Evolutionary conservation across 1,284 basidiomycete species (phyloP), one percentile per base, ranked within the genome.

Genomic region (Cutaneotrichosporon dermatis): DNA sequence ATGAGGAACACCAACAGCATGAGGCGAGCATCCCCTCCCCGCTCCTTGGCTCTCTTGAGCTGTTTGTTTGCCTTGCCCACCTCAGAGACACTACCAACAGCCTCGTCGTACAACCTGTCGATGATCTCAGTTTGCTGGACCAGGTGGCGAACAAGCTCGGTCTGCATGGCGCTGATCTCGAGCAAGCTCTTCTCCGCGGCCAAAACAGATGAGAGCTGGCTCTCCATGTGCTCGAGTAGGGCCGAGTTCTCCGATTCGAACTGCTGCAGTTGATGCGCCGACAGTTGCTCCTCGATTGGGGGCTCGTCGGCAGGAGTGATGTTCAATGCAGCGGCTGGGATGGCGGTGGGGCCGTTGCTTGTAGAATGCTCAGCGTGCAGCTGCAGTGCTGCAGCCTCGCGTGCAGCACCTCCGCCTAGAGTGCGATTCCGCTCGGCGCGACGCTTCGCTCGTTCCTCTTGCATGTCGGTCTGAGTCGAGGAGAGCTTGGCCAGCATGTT

Each of bases 161-260:
- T 79, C 69, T 84, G 83, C n/a, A 84, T 71, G 40, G 80, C 72
- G 39, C 79, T 79, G 60, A 84, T 83, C 68, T 83, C 82, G 60
- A 81, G 68, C 53, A 84, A 67, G 37, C 79, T 80, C 55, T 76
- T 77, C 67, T 84, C 82, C n/a, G 83, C 82, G 39, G 75, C 69
- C 34, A 82, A 76, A 15, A 84, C 79, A 5, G 79, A 74, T 5
- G 72, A 73, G 13, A 83, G 73, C 42, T 81, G 80, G 16, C 76
- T 73, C 57, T 80, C 76, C 64, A 83, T 80, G 58, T 80, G 76
- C 62, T 79, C 73, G 42, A 83, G 71, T 9, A 83, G 72, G 9
- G 76, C 76, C 5, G 79, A 80, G 51, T 82, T 81, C 66, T 84
- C 83, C 6, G 75, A 74, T 49, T 83, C 81, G 61, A 83, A 83